Conservation (phyloP, 495 filamentous ascomycete species). For the Cercophora newfieldiana region DNA sequence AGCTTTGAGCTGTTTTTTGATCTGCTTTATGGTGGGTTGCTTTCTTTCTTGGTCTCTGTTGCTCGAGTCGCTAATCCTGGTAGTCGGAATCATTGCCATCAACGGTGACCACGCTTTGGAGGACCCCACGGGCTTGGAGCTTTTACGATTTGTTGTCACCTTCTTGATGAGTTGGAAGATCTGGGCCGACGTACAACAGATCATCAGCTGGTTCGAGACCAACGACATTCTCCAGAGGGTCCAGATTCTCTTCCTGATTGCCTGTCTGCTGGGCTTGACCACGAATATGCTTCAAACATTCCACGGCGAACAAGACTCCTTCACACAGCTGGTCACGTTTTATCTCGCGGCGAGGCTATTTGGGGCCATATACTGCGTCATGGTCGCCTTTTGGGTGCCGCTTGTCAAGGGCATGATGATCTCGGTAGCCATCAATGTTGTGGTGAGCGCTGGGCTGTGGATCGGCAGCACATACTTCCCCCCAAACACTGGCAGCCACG, state of each 20-base stretch:
- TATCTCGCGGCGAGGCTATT: constrained; percentile 56
- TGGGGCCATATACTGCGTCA: constrained; percentile 43
- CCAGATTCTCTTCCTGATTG: constrained; percentile 54
- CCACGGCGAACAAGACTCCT: constrained; percentile 42
- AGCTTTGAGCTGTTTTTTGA: constrained; percentile 61
- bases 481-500: constrained; percentile 41
- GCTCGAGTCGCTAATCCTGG: constrained; percentile 26
- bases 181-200: constrained; percentile 54
- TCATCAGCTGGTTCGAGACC: constrained; percentile 58
- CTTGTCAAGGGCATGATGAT: constrained; percentile 58
- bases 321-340: constrained; percentile 54
- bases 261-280: constrained; percentile 57
- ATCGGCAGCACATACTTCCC: constrained; percentile 45
- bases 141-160: constrained; percentile 40
- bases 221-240: constrained; percentile 58
- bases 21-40: constrained; percentile 34
- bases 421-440: constrained; percentile 34
- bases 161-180: constrained; percentile 62
- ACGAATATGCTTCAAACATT: constrained; percentile 58
- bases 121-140: constrained; percentile 39
- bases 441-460: constrained; percentile 51
- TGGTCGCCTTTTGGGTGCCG: constrained; percentile 48
- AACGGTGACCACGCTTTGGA: constrained; percentile 58
- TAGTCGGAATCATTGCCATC: constrained; percentile 63
- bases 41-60: neutral